These are phyloP conservation scores for Pugionium cornutum DNA, from an alignment of 345 rosid species.

Conservation along the genomic window DNA sequence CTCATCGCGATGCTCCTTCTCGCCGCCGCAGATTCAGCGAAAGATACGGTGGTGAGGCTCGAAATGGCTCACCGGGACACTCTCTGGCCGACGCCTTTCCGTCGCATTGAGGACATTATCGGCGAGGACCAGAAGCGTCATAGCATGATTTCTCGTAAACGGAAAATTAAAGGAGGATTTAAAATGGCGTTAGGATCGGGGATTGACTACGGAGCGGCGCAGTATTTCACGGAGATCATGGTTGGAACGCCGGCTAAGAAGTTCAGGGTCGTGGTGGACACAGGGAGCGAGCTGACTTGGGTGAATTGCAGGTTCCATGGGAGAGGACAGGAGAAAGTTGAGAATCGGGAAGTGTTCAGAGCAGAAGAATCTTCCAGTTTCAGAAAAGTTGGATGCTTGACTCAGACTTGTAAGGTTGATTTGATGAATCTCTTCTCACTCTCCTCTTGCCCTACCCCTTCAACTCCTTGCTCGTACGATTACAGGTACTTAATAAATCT, in stretches of 20 bases:
- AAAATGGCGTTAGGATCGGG: slow-evolving; percentile 49
- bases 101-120: slow-evolving; percentile 39
- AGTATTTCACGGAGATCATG: slow-evolving; percentile 50
- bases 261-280: slow-evolving; percentile 56
- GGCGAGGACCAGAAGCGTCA: slow-evolving; percentile 48
- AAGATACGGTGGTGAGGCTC: slow-evolving; percentile 20
- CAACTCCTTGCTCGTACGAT: slow-evolving; percentile 57
- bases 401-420: slow-evolving; percentile 54
- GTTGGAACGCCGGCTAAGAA: slow-evolving; percentile 65
- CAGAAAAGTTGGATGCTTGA: slow-evolving; percentile 48
- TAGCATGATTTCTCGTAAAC: slow-evolving; percentile 32
- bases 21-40: slow-evolving; percentile 18
- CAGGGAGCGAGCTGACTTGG: slow-evolving; percentile 66
- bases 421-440: slow-evolving; percentile 57
- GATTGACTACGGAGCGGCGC: slow-evolving; percentile 48
- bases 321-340: slow-evolving; percentile 3
- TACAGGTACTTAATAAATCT: slow-evolving; percentile 47
- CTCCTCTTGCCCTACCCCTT: slow-evolving; percentile 49
- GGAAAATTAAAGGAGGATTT: slow-evolving; percentile 13
- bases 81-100: slow-evolving; percentile 3
- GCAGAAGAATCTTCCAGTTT: slow-evolving; percentile 53
- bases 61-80: slow-evolving; percentile 30
- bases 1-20: slow-evolving; percentile 17
- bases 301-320: slow-evolving; percentile 45
- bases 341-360: slow-evolving; percentile 39